Evolutionary conservation across 2,329 filamentous ascomycete genomes (phyloP).

Genomic region (Nemania diffusa): DNA sequence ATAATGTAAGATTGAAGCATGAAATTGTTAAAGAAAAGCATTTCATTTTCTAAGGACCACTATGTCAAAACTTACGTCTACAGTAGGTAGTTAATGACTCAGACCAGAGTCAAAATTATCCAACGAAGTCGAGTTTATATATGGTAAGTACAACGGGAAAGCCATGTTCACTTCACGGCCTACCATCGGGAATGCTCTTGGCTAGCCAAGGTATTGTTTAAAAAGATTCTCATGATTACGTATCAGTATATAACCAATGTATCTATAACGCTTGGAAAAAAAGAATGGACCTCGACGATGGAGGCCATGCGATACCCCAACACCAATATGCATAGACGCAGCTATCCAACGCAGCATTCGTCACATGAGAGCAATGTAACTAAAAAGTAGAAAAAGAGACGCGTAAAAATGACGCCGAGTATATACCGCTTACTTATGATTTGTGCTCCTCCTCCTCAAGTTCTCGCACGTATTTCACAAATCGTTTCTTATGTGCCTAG

Average conservation of each 20-base stretch:
- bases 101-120: too few species aligned
- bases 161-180: too few species aligned
- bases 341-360: neutral
- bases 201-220: neutral
- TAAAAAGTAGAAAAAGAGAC: conserved; percentile 5
- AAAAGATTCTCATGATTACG: neutral
- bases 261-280: conserved; percentile 5
- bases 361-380: conserved; percentile 14
- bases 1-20: too few species aligned
- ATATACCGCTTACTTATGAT: conserved; percentile 28
- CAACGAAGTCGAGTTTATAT: too few species aligned
- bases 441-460: conserved; percentile 67
- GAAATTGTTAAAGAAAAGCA: too few species aligned
- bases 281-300: neutral
- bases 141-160: too few species aligned
- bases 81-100: too few species aligned
- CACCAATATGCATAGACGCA: conserved; percentile 26
- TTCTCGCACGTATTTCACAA: conserved; percentile 93
- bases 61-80: too few species aligned
- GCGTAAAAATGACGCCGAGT: neutral
- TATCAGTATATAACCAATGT: neutral
- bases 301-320: conserved; percentile 25
- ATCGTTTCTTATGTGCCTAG: conserved; percentile 92
- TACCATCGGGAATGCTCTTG: neutral
- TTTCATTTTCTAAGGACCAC: too few species aligned